Percentiles rank a stretch among this genome's conserved stretches.
Evolutionary conservation across 176 grass and related monocot species (phyloP).

Genomic region (Calamus simplicifolius): DNA sequence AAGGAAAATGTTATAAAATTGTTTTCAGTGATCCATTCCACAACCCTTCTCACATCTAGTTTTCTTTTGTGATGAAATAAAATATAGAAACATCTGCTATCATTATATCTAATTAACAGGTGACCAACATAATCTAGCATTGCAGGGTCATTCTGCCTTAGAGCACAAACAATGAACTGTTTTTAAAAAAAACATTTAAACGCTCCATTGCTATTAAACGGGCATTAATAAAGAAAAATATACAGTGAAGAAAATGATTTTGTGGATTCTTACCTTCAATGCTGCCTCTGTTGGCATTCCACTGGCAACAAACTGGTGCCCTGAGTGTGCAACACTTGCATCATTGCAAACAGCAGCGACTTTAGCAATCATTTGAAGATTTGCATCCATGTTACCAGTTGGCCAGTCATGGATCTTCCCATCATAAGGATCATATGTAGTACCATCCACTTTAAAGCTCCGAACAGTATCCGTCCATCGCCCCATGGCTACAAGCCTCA

Average conservation of each 20-base stretch:
- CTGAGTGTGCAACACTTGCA: slow-evolving; percentile 6
- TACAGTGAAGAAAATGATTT: too few relatives aligned
- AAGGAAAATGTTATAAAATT: too few relatives aligned
- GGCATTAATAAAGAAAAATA: not conserved
- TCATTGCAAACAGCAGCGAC: slow-evolving; percentile 14
- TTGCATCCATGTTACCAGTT: slow-evolving; percentile 5
- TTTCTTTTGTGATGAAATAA: too few relatives aligned
- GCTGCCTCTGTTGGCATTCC: slow-evolving; percentile 21
- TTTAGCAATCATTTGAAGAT: slow-evolving; percentile 20
- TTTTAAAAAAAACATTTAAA: too few relatives aligned
- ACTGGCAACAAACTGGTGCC: slow-evolving; percentile 15
- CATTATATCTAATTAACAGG: too few relatives aligned
- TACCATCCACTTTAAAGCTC: slow-evolving; percentile 13
- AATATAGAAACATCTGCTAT: too few relatives aligned
- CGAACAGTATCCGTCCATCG: slow-evolving; percentile 5
- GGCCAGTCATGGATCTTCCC: slow-evolving; percentile 9
- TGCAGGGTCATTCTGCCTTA: too few relatives aligned
- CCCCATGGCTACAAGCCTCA: slow-evolving; percentile 15
- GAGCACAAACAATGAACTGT: too few relatives aligned
- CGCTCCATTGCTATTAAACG: too few relatives aligned
- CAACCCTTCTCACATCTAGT: too few relatives aligned
- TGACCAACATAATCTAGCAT: too few relatives aligned
- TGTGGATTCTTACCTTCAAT: slow-evolving; percentile 2
- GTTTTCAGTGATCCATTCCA: too few relatives aligned
- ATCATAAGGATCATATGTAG: slow-evolving; percentile 13